Base-by-base conservation (phyloP, 202 grass and related monocot species). In the Bolboschoenoplectus hybrid region DNA sequence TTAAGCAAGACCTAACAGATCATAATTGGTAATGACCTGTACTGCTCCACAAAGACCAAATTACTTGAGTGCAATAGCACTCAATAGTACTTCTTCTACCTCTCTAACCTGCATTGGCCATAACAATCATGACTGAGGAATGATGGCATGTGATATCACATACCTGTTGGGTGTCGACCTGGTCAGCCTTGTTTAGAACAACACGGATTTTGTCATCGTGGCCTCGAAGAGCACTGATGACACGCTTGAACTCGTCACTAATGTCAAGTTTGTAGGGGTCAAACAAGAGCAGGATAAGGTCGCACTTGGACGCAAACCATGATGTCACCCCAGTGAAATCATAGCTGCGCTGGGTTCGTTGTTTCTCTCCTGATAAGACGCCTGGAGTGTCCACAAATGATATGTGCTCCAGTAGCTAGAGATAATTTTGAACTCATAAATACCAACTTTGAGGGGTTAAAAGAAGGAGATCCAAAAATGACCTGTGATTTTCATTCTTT, bases 231-330 rank as follows among this genome's bases (percentile, higher is more conserved):
- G 95, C 93, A 60, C 83, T 71, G 86, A 98, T 98, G 11, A 95
- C 93, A 82, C 88, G 91, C 79, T 98, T 98, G 91, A 98, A 95
- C 66, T 98, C 95, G 84, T 95, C 95, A 83, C 95, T 98, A 9
- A 98, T 92, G 55, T 95, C 95, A 69, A 98, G 95, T 85, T 98
- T 98, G 50, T 98, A 89, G 34, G 95, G 92, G 85, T 97, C 95
- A 92, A 95, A 97, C 61, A 97, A 73, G 62, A 97, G 92, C 89
- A 97, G 91, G 70, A 98, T 95, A 85, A 98, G 88, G 38, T 98
- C 95, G 5, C 93, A 93, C 82, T 98, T 98, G 9, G 93, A 86
- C 47, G 95, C 93, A 89, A 98, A 98, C 95, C 93, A 98, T 84
- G 95, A 93, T 17, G 93, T 98, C 41, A 95, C 89, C 81, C 95